Evolutionary conservation across 75 land plant species (phyloP), one percentile per base, ranked within the genome.

Genomic region (Ceratopteris richardii): DNA sequence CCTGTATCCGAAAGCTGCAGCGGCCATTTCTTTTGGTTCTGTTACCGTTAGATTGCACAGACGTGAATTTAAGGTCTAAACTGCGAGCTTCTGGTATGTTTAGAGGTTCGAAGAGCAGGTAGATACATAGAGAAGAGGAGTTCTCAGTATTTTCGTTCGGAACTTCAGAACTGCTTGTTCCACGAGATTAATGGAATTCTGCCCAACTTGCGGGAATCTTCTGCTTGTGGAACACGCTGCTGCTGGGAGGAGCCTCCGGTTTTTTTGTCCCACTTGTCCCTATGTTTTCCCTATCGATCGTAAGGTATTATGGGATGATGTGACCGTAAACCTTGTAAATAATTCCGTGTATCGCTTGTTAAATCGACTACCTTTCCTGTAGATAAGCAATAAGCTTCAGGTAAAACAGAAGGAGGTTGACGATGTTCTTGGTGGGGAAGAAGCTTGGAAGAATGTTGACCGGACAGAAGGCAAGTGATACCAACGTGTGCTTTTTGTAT

Each of bases 171-270:
- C n/a, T n/a, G n/a, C n/a, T n/a, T n/a, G n/a, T n/a, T n/a, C n/a
- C n/a, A n/a, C n/a, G n/a, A n/a, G n/a, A n/a, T n/a, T 33, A 33
- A 81, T 85, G 88, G 88, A 85, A 43, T 85, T 85, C 60, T 85
- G 88, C 54, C 84, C 88, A 24, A 70, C 76, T 24, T 85, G 88
- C 40, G 83, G 73, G 25, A 81, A 57, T 12, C 46, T 85, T 57
- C 51, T 85, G 56, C 69, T 71, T 30, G 74, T 69, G 44, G 84
- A 85, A 54, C 54, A 75, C 37, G 66, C 84, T 11, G 14, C 62
- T 39, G 47, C 42, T 42, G 79, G 73, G 0, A 61, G 69, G 0
- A 53, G 65, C 5, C 58, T 74, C 1, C 73, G 88, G 29, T 68
- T 73, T 47, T 75, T 63, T 76, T 85, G 88, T 68, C 84, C 84